Evolutionary conservation across 1,139 yeast species (phyloP).

Genomic region (Pichia sp.): DNA sequence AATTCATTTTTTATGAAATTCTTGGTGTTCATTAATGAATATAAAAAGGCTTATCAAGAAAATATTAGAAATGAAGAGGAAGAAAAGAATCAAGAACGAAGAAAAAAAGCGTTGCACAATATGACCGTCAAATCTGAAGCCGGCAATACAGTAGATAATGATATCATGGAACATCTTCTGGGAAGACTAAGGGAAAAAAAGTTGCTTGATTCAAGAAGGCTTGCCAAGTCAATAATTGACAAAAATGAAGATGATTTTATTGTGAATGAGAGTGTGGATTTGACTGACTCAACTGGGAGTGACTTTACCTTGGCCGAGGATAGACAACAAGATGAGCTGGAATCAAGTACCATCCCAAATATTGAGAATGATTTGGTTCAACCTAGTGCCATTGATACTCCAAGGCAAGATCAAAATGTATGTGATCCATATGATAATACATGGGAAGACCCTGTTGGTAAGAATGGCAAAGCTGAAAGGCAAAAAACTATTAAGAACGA

Average conservation of each 20-base stretch:
- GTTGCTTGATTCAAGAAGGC: conserved; percentile 17
- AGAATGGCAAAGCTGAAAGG: not conserved
- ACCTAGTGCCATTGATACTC: no score
- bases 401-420: not conserved
- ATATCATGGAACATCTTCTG: conserved; percentile 26
- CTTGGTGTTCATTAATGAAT: conserved; percentile 67
- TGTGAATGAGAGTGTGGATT: not conserved
- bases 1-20: conserved; percentile 70
- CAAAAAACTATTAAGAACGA: no score
- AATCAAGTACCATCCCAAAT: no score
- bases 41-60: conserved; percentile 71
- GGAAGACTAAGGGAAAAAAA: conserved; percentile 23
- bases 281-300: not conserved
- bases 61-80: conserved; percentile 80
- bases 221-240: not conserved
- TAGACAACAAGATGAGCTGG: no score
- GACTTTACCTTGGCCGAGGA: no score
- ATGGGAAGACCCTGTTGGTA: not conserved
- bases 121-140: conserved; percentile 32
- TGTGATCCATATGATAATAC: not conserved
- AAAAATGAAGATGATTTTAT: not conserved
- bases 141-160: conserved; percentile 8
- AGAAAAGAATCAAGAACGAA: conserved; percentile 45
- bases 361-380: no score
- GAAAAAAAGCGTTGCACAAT: conserved; percentile 58